Evolutionary conservation across 805 yeast species (phyloP).

Genomic region (Candida cerambycidarum): DNA sequence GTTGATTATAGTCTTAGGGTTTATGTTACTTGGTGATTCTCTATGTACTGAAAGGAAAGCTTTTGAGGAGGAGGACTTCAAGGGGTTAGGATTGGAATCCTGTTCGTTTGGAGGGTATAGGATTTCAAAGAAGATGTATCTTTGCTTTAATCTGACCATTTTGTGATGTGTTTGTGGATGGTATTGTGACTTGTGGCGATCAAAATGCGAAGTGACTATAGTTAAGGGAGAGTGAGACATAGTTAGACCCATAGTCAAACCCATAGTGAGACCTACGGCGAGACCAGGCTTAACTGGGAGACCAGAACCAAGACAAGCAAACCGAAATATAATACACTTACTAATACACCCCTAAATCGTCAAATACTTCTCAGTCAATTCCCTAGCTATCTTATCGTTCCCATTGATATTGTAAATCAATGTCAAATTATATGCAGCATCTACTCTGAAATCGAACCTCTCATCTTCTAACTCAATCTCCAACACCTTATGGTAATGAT

Average conservation of each 20-base stretch:
- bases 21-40: constrained; percentile 49
- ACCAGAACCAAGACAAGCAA: too few species aligned
- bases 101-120: constrained; percentile 65
- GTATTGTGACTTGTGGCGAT: too few species aligned
- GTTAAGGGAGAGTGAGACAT: too few species aligned
- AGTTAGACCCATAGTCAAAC: too few species aligned
- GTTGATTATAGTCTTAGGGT: constrained; percentile 49
- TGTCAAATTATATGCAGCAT: constrained; percentile 83
- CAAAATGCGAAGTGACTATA: too few species aligned
- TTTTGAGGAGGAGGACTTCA: constrained; percentile 28
- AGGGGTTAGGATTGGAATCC: constrained; percentile 23
- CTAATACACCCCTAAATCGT: constrained; percentile 34
- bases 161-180: background rate
- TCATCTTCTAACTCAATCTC: constrained; percentile 40
- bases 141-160: constrained; percentile 87
- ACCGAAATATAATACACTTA: too few species aligned
- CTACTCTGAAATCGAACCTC: constrained; percentile 60
- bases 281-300: too few species aligned
- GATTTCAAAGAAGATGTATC: constrained; percentile 81
- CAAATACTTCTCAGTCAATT: constrained; percentile 65
- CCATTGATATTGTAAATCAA: constrained; percentile 76
- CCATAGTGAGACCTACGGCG: too few species aligned
- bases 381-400: constrained; percentile 62
- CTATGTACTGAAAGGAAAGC: constrained; percentile 50
- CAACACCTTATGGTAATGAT: constrained; percentile 71